phyloP scores from a whole-genome alignment of 2,329 filamentous ascomycete genomes.

The Ceratocystis eucalypticola region DNA sequence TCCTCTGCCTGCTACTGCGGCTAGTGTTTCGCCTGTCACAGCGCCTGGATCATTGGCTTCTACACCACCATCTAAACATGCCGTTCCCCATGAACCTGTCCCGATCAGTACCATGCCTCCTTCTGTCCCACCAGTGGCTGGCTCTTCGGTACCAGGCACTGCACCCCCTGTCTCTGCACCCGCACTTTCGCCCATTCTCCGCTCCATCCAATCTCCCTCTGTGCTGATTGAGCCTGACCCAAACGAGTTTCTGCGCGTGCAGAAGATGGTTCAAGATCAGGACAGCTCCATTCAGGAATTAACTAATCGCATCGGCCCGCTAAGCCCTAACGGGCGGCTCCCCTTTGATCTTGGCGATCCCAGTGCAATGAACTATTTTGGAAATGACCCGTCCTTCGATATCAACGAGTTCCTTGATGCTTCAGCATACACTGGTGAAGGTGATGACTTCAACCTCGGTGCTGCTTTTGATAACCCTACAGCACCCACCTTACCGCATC shows the following conservation, averaged over 20 bases:
- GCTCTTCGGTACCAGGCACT: slow-evolving; percentile 21
- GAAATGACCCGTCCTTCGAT: slow-evolving; percentile 27
- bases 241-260: slow-evolving; percentile 63
- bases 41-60: slow-evolving; percentile 18
- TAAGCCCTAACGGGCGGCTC: slow-evolving; percentile 67
- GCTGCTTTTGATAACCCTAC: slow-evolving; percentile 12
- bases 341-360: slow-evolving; percentile 46
- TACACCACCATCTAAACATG: slow-evolving; percentile 22
- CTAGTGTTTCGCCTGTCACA: slow-evolving; percentile 19
- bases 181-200: slow-evolving; percentile 39
- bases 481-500: not conserved
- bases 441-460: slow-evolving; percentile 29
- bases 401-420: slow-evolving; percentile 31
- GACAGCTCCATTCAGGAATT: slow-evolving; percentile 63
- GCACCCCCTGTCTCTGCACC: slow-evolving; percentile 20
- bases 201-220: slow-evolving; percentile 38
- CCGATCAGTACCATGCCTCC: slow-evolving; percentile 5
- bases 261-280: slow-evolving; percentile 67
- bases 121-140: slow-evolving; percentile 3
- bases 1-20: slow-evolving; percentile 5
- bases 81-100: slow-evolving; percentile 20
- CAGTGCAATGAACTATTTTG: slow-evolving; percentile 24
- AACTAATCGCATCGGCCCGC: slow-evolving; percentile 58
- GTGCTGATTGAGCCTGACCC: slow-evolving; percentile 54
- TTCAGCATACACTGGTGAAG: slow-evolving; percentile 30